Evolutionary conservation across 371 early-diverging fungal species (phyloP), one percentile per base, ranked within the genome.

Genomic region (Syncephalastrum sp.): DNA sequence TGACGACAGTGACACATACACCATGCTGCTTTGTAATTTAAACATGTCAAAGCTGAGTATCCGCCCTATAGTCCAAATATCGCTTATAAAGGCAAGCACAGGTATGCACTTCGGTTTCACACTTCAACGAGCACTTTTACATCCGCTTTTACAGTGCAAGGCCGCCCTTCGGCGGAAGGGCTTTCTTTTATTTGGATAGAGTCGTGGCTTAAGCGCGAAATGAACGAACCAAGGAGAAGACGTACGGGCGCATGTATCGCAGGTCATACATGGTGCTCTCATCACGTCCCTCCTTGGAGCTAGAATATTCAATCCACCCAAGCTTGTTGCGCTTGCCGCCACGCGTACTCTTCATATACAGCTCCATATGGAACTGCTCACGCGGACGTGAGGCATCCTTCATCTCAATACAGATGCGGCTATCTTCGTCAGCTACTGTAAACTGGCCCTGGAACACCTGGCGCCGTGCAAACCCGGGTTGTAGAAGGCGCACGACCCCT

Each of bases 301-400:
- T 62, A 15, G 29, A 38, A 44, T 74, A 79, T 17, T 68, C 65
- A 47, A 71, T 52, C 87, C 85, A 87, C 6, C 38, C 25, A 6
- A 87, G 67, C 64, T 84, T 85, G 70, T 83, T 83, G 56, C 78
- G 77, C 24, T 62, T 64, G 12, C 82, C 84, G 8, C 79, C 75
- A 17, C 57, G 47, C 1, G 79, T 74, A 25, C 68, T 68, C 42
- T 71, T 68, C 41, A 83, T 50, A 43, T 61, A 51, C 25, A 85
- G 54, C 19, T 16, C 44, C 59, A 73, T 65, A 25, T 65, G 43
- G 60, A 82, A 80, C 8, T 55, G 62, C 10, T 67, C 55, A 25
- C 58, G 56, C 1, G 70, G 66, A 14, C 77, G 61, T 5, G 61
- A 53, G 6, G 41, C 10, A 52, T 68, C 72, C 27, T 46, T 48